Conservation (phyloP, 768 basidiomycete genomes). For the Calocybe cyanea region DNA sequence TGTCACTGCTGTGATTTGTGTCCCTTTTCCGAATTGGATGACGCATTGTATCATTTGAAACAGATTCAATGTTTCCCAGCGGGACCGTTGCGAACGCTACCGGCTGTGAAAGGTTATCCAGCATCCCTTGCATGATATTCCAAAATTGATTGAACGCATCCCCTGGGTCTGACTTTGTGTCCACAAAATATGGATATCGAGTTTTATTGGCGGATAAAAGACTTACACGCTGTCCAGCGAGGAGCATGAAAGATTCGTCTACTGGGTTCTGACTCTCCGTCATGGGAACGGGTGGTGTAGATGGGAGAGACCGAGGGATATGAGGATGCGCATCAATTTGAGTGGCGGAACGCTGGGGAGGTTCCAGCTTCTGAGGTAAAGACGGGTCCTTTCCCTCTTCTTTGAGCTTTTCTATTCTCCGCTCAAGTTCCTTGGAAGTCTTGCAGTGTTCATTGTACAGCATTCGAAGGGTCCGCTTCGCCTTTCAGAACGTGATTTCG, state of each 20-base stretch:
- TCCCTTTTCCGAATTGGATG: conserved; percentile 35
- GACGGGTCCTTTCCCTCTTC: conserved; percentile 77
- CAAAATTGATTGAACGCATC: conserved; percentile 90
- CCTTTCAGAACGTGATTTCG: conserved; percentile 39
- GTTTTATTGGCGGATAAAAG: too few species aligned
- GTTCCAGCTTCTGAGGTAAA: conserved; percentile 58
- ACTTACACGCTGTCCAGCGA: conserved; percentile 69
- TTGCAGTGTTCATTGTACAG: conserved; percentile 73
- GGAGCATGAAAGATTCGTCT: conserved; percentile 87
- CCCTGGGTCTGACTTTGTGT: conserved; percentile 72
- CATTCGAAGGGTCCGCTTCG: conserved; percentile 73
- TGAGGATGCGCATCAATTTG: conserved; percentile 27
- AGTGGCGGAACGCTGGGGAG: conserved; percentile 20
- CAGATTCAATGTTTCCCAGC: conserved; percentile 43
- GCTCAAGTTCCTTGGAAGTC: conserved; percentile 65
- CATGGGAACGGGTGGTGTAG: conserved; percentile 43
- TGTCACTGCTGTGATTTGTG: conserved; percentile 58
- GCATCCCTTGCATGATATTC: conserved; percentile 82
- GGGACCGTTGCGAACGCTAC: conserved; percentile 84
- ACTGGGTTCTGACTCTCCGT: conserved; percentile 60
- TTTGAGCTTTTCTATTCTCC: conserved; percentile 65
- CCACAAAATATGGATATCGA: not conserved
- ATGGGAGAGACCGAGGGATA: conserved; percentile 38
- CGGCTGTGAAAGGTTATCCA: conserved; percentile 82
- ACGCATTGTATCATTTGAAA: conserved; percentile 23